Conservation (phyloP, 352 stramenopile genomes). For the Saprolegnia diclina region DNA sequence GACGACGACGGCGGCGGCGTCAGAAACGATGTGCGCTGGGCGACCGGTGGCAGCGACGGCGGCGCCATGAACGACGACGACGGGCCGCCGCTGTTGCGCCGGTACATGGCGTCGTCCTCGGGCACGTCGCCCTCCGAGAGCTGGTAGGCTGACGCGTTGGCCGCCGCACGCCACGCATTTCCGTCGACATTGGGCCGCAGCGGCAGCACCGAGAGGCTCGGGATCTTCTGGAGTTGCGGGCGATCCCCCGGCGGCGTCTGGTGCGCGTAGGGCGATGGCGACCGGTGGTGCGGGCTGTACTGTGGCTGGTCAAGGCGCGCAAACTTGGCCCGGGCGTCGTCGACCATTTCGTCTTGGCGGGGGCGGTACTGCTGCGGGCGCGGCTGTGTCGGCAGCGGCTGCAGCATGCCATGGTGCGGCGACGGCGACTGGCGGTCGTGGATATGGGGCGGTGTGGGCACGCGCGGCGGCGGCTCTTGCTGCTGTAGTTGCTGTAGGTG, state of each 20-base stretch:
- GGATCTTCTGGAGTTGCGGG: background rate
- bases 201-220: background rate
- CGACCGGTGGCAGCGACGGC: background rate
- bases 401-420: background rate
- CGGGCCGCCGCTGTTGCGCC: no score
- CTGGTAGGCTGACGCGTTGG: background rate
- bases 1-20: background rate
- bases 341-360: background rate
- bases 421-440: background rate
- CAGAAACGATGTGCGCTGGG: conserved; percentile 1
- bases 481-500: background rate
- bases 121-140: background rate
- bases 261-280: no score
- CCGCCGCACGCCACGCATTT: background rate
- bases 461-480: background rate
- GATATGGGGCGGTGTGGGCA: background rate
- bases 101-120: background rate
- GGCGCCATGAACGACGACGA: background rate
- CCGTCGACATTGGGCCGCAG: background rate
- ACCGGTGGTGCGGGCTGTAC: conserved; percentile 5
- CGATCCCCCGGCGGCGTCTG: no score
- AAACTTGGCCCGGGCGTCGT: background rate
- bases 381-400: background rate
- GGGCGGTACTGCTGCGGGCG: background rate
- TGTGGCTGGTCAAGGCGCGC: background rate